Evolutionary conservation across 768 basidiomycete species (phyloP).

Genomic region (Podaxis rugospora): DNA sequence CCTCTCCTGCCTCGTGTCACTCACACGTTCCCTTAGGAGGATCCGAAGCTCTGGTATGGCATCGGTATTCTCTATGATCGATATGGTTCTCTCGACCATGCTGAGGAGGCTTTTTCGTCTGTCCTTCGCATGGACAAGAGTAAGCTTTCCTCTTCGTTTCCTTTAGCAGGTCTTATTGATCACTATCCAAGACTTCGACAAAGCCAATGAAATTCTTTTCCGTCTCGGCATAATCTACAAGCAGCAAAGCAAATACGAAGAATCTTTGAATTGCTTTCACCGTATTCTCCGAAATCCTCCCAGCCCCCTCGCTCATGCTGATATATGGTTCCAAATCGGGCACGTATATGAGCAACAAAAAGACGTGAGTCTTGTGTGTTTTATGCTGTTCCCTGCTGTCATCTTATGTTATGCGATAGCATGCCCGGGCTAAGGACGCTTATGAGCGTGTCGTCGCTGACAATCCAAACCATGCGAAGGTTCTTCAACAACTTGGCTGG

Average conservation of each 20-base stretch:
- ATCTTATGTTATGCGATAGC: conserved; percentile 40
- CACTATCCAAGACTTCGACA: conserved; percentile 78
- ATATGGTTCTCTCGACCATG: conserved; percentile 96
- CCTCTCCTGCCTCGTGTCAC: neutral
- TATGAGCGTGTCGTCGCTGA: conserved; percentile 94
- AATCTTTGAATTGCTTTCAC: conserved; percentile 89
- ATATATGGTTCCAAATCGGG: conserved; percentile 99
- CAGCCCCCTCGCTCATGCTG: conserved; percentile 90
- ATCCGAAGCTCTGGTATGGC: conserved; percentile 99
- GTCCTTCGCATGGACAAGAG: conserved; percentile 97
- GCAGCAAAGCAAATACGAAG: conserved; percentile 91
- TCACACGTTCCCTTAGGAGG: conserved; percentile 49
- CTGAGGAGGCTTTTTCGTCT: conserved; percentile 96
- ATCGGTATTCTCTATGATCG: conserved; percentile 99
- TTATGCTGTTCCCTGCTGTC: conserved; percentile 12
- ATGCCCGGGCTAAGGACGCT: conserved; percentile 85
- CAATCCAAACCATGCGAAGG: conserved; percentile 93
- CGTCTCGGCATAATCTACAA: conserved; percentile 99
- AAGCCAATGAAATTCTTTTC: conserved; percentile 98
- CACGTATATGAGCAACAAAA: conserved; percentile 98
- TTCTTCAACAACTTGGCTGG: conserved; percentile 97
- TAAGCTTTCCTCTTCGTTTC: conserved; percentile 33
- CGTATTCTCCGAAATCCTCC: conserved; percentile 96
- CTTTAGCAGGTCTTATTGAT: conserved; percentile 14
- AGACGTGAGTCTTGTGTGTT: conserved; percentile 55